Base-by-base conservation (phyloP, 139 green algal genomes). In the Mesotaenium endlicherianum region DNA sequence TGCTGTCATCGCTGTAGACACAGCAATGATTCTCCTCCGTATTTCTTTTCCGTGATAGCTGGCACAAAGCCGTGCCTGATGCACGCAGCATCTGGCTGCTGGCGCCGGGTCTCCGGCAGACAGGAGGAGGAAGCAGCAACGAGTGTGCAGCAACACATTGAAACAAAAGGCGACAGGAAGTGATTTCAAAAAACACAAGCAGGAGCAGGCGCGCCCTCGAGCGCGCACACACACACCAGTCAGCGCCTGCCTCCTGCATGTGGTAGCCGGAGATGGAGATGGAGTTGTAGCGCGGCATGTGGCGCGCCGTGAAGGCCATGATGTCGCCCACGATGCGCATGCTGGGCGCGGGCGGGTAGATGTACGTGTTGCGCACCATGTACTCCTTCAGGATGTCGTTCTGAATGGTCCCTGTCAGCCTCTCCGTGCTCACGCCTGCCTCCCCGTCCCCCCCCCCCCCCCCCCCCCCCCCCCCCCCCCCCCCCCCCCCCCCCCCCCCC, bases 371-470 rank as follows among this genome's bases (percentile, higher is more conserved):
- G 77, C 92, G 92, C 34, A 94, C 92, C 92, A 94, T 95, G 79
- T 94, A 94, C 85, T 94, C 92, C 90, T 95, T 95, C 14, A 95
- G 70, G 77, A 95, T 93, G 86, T 95, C 92, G 75, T 95, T 95
- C 87, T 95, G 92, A 8, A 95, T 93, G 6, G 92, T 95, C 0
- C 92, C 92, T 39, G 84, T 79, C 38, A 94, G 83, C 70, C 83
- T 36, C 0, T 39, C 40, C n/a, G n/a, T n/a, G n/a, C n/a, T n/a
- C n/a, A n/a, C n/a, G n/a, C n/a, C n/a, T n/a, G n/a, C n/a, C n/a
- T n/a, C n/a, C n/a, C n/a, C n/a, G n/a, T n/a, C n/a, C n/a, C n/a
- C n/a, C n/a, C n/a, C n/a, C n/a, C n/a, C n/a, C n/a, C n/a, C n/a
- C n/a, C n/a, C n/a, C n/a, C n/a, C n/a, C n/a, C n/a, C n/a, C n/a